Evolutionary conservation across 345 rosid genomes (phyloP).

Genomic region (Raphanus sativus): DNA sequence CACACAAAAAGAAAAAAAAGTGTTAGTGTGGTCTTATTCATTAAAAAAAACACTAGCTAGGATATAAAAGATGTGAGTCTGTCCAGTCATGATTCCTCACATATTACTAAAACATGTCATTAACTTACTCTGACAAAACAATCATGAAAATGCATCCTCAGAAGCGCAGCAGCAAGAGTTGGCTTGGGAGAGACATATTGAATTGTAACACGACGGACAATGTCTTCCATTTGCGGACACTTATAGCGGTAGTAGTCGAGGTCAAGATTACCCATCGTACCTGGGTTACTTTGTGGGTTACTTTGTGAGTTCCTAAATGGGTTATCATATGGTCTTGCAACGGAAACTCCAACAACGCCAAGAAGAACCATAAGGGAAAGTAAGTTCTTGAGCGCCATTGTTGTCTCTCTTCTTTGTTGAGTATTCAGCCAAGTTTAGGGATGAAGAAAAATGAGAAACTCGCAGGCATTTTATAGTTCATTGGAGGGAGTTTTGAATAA

Average conservation of each 20-base stretch:
- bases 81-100: background rate
- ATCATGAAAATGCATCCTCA: slow-evolving; percentile 59
- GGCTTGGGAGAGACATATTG: slow-evolving; percentile 34
- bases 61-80: background rate
- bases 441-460: background rate
- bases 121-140: slow-evolving; percentile 51
- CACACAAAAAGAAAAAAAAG: background rate
- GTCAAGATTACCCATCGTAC: slow-evolving; percentile 1
- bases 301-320: background rate
- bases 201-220: slow-evolving; percentile 28
- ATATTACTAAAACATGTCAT: background rate
- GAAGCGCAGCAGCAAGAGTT: slow-evolving; percentile 49
- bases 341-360: slow-evolving; percentile 25
- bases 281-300: background rate
- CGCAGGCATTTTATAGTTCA: slow-evolving; percentile 28
- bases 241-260: slow-evolving; percentile 34
- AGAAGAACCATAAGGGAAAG: slow-evolving; percentile 37
- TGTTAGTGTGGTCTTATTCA: background rate
- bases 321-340: background rate
- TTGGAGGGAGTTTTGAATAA: slow-evolving; percentile 21
- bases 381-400: slow-evolving; percentile 46
- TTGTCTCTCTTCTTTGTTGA: background rate
- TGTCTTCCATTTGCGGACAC: slow-evolving; percentile 47
- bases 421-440: background rate
- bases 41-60: background rate